Base-by-base conservation (phyloP, 225 moss, liverwort and hornwort genomes). In the Sphagnum tenellum region DNA sequence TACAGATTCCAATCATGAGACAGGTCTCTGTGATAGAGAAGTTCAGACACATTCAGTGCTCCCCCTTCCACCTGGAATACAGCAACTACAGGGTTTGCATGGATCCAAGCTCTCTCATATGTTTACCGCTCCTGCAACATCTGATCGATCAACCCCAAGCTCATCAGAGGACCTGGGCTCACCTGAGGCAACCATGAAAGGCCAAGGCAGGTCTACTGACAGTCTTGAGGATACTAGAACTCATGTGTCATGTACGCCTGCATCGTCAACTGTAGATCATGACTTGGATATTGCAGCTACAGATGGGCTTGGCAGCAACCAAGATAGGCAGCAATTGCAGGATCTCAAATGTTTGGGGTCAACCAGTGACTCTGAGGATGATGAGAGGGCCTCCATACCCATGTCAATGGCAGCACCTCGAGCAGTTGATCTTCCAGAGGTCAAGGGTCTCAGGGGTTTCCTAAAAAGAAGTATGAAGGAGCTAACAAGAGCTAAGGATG, bases 351-450 rank as follows among this genome's bases (percentile, higher is more conserved):
- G 56, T 61, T 64, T 69, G 46, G 78, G 88, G 12, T 78, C 86
- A 3, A 88, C 86, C 51, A 95, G 95, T 74, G 95, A 92, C 69
- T 92, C 92, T 47, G 95, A 96, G 45, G 81, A 78, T 50, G 92
- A 96, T 55, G 73, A 71, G 80, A 65, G 49, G 60, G 67, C 69
- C 51, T 12, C 9, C 12, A 56, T 44, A 14, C 7, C 29, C 29
- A 29, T 29, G 29, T 29, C 29, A 29, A 29, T 1, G 1, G 29
- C 29, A 29, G 29, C 29, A 29, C 29, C 29, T 29, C 29, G 1
- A 29, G 29, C 29, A 29, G 29, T 29, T 29, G 29, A 29, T 29
- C 29, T 29, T 29, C 29, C 29, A 29, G 29, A 29, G 47, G 82
- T 71, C 51, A 88, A 81, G 61, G 68, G 76, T 5, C 61, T 75